Conservation (phyloP, 768 basidiomycete species). For the Thelephora ganbajun region DNA sequence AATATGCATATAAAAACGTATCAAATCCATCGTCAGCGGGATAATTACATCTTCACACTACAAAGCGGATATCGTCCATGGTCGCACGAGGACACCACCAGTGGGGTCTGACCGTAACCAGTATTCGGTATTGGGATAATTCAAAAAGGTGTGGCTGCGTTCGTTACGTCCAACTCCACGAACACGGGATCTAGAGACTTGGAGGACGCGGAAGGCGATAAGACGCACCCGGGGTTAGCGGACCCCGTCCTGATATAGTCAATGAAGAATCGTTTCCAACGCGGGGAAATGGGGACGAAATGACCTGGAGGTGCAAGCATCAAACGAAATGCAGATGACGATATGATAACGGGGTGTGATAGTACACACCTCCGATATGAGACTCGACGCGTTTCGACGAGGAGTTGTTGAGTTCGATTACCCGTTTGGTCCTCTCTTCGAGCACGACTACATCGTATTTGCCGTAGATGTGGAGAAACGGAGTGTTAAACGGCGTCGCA, state of each 20-base stretch:
- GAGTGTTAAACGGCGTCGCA: conserved; percentile 42
- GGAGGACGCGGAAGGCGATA: too few species aligned
- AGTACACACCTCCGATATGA: conserved; percentile 29
- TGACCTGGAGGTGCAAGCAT: conserved; percentile 38
- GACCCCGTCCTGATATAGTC: conserved; percentile 31
- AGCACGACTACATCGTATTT: conserved; percentile 61
- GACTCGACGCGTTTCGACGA: conserved; percentile 48
- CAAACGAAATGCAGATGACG: neutral
- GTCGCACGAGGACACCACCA: too few species aligned
- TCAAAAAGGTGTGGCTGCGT: too few species aligned
- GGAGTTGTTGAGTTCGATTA: conserved; percentile 37
- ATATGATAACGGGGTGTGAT: neutral
- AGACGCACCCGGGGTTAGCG: too few species aligned
- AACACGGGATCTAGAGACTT: too few species aligned
- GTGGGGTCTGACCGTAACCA: too few species aligned
- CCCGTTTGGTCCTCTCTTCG: conserved; percentile 43
- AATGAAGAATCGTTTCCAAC: conserved; percentile 64
- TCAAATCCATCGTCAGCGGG: too few species aligned
- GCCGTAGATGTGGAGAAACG: conserved; percentile 70
- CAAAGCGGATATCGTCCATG: too few species aligned
- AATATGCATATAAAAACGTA: too few species aligned
- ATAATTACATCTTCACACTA: too few species aligned
- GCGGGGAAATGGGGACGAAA: conserved; percentile 66
- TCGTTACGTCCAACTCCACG: too few species aligned
- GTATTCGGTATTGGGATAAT: too few species aligned